phyloP scores from a whole-genome alignment of 2,329 filamentous ascomycete species.

The Botryosphaeria agaves region DNA sequence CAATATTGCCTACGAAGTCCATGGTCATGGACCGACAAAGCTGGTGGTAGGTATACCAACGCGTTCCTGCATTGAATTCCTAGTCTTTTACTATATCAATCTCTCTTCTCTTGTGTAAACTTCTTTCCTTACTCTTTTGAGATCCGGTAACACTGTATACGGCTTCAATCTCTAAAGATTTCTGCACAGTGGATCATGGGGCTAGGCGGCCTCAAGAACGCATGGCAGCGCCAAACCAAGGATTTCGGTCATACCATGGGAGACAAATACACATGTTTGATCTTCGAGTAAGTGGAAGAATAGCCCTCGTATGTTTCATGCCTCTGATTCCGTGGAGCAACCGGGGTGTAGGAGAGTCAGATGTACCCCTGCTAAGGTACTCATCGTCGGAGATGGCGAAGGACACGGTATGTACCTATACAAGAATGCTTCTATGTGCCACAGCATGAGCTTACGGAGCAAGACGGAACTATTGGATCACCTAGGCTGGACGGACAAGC shows the following conservation, averaged over 20 bases:
- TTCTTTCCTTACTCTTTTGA: too few species aligned
- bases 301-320: too few species aligned
- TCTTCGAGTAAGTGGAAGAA: too few species aligned
- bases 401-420: too few species aligned
- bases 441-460: too few species aligned
- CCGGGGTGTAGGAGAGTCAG: conserved; percentile 64
- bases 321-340: too few species aligned
- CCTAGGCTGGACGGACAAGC: conserved; percentile 46
- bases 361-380: conserved; percentile 62
- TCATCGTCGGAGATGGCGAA: conserved; percentile 72
- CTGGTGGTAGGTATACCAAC: conserved; percentile 43
- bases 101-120: background rate
- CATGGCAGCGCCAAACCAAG: conserved; percentile 72
- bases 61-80: background rate
- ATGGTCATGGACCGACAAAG: conserved; percentile 56
- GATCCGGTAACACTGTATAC: too few species aligned
- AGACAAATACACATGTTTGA: conserved; percentile 52
- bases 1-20: conserved; percentile 62
- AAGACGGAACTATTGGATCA: conserved; percentile 53
- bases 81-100: background rate
- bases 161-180: conserved; percentile 6
- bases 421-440: too few species aligned
- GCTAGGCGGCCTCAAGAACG: conserved; percentile 47
- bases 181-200: conserved; percentile 57
- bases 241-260: conserved; percentile 60